Percentiles rank a stretch among this genome's conserved stretches.
These are phyloP conservation scores for Amanita pseudoporphyria DNA, from an alignment of 768 basidiomycete genomes.

Conservation along the genomic window DNA sequence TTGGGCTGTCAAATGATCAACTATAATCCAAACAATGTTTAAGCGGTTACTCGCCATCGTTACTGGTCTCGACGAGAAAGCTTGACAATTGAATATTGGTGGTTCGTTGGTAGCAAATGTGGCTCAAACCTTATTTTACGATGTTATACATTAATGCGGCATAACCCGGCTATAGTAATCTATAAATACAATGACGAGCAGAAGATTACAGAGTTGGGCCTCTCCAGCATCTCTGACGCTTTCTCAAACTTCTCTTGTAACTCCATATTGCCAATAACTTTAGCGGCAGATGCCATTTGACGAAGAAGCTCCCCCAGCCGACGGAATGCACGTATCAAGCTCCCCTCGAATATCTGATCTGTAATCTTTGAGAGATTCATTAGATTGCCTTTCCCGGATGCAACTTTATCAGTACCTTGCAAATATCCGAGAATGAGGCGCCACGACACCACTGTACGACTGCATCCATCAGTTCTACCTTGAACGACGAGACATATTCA, in stretches of 20 bases:
- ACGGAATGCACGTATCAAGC: slow-evolving; percentile 92
- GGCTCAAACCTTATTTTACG: slow-evolving; percentile 4
- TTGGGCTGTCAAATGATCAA: slow-evolving; percentile 55
- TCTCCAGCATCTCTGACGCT: slow-evolving; percentile 84
- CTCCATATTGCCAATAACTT: slow-evolving; percentile 93
- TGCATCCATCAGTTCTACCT: slow-evolving; percentile 97
- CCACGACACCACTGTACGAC: slow-evolving; percentile 99
- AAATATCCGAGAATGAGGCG: slow-evolving; percentile 90
- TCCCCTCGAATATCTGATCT: slow-evolving; percentile 88
- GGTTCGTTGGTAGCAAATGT: not conserved
- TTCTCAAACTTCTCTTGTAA: slow-evolving; percentile 91
- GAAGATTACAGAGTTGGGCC: slow-evolving; percentile 91
- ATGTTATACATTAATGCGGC: slow-evolving; percentile 5
- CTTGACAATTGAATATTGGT: not conserved
- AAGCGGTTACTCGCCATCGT: slow-evolving; percentile 5
- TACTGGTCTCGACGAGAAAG: not conserved
- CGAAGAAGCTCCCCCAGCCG: slow-evolving; percentile 88
- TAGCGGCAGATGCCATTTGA: slow-evolving; percentile 93
- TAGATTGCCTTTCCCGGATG: too few species aligned
- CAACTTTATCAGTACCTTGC: slow-evolving; percentile 56
- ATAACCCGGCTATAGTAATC: slow-evolving; percentile 1
- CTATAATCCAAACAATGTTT: not conserved
- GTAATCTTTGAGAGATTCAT: slow-evolving; percentile 52
- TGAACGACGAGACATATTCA: slow-evolving; percentile 94
- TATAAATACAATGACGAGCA: slow-evolving; percentile 78